Evolutionary conservation across 2,329 filamentous ascomycete species (phyloP).

Genomic region (Ilyonectria destructans): DNA sequence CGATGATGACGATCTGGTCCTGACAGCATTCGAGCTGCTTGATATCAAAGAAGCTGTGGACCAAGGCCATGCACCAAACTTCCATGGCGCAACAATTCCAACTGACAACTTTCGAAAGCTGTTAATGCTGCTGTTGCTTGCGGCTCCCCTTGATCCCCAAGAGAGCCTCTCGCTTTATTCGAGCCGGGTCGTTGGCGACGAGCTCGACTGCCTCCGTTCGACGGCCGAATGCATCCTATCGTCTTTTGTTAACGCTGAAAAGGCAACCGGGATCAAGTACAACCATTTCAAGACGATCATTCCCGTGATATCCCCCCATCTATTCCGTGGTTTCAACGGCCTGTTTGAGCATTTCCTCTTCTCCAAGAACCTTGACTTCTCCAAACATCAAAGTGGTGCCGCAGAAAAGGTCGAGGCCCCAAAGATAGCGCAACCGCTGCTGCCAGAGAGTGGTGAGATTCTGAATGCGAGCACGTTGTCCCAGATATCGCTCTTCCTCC

Average conservation of each 20-base stretch:
- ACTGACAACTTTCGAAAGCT: constrained; percentile 81
- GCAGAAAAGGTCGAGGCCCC: constrained; percentile 31
- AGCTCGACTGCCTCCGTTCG: constrained; percentile 72
- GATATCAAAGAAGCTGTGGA: constrained; percentile 76
- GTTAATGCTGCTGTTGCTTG: constrained; percentile 78
- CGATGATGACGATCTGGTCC: constrained; percentile 75
- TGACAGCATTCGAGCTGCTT: constrained; percentile 79
- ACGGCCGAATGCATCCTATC: constrained; percentile 78
- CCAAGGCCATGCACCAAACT: constrained; percentile 65
- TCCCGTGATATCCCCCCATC: constrained; percentile 73
- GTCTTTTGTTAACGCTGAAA: constrained; percentile 77
- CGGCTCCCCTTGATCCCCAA: constrained; percentile 76
- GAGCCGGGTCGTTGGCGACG: constrained; percentile 68
- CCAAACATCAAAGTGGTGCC: constrained; percentile 61
- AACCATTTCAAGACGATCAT: constrained; percentile 74
- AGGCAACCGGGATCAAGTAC: constrained; percentile 75
- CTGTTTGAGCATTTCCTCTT: constrained; percentile 85
- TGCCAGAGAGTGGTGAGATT: constrained; percentile 72
- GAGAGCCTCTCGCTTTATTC: constrained; percentile 77
- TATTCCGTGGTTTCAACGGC: constrained; percentile 78
- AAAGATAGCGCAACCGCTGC: constrained; percentile 63
- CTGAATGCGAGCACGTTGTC: constrained; percentile 76
- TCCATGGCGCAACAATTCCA: constrained; percentile 79
- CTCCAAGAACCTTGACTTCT: constrained; percentile 79
- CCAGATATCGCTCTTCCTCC: constrained; percentile 83